A percentile compares a stretch with the other conserved stretches of the same genome.
Conservation (phyloP, 768 basidiomycete species). For the Saitozyma podzolica region DNA sequence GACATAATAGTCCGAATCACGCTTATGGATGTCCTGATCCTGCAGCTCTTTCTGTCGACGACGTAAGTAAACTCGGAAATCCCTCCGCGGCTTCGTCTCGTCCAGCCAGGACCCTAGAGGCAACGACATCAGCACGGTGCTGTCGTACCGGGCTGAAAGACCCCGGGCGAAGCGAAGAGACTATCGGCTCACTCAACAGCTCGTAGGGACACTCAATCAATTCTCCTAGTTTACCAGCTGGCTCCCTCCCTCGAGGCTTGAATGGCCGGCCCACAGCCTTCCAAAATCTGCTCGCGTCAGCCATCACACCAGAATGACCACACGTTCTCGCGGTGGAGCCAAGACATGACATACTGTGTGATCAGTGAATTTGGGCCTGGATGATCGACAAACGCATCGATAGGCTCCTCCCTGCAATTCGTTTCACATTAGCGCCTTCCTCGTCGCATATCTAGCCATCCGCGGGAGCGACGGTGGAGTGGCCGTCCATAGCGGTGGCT, state of each 20-base stretch:
- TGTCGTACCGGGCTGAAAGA: too few species aligned
- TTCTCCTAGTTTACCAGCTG: conserved; percentile 18
- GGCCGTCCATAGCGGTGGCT: too few species aligned
- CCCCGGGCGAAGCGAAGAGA: background rate
- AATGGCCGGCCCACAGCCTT: background rate
- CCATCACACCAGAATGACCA: too few species aligned
- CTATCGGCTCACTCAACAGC: conserved; percentile 17
- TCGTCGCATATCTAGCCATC: too few species aligned
- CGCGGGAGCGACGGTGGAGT: too few species aligned
- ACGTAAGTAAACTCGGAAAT: conserved; percentile 17
- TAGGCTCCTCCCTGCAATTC: too few species aligned
- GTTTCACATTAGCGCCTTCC: too few species aligned
- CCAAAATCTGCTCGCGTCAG: conserved; percentile 26
- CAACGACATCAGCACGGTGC: too few species aligned
- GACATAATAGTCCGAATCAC: conserved; percentile 35
- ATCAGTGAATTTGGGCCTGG: too few species aligned
- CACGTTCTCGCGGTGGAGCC: too few species aligned
- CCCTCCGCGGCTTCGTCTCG: conserved; percentile 12
- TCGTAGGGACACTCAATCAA: conserved; percentile 17
- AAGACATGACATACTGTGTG: too few species aligned
- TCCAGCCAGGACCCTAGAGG: conserved; percentile 20
- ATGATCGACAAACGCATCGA: too few species aligned
- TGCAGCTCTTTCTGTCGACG: conserved; percentile 17
- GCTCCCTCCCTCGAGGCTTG: conserved; percentile 9
- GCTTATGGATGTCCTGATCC: conserved; percentile 19